Percentiles rank a stretch among this genome's conserved stretches.
Evolutionary conservation across 129 eudicot species (phyloP).

Genomic region (Rutidosis leptorrhynchoides): DNA sequence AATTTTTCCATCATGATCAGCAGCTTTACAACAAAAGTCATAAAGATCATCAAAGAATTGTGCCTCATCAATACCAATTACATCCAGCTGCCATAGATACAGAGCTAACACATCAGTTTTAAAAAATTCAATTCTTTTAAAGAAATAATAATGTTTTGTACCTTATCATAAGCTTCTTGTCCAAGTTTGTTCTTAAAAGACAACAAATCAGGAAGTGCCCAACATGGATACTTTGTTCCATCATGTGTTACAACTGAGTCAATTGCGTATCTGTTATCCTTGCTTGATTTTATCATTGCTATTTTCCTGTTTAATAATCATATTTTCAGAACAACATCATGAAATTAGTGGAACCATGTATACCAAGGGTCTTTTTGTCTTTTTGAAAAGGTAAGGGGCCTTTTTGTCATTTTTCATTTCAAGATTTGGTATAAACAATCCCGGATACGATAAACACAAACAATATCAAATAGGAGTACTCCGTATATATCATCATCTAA

Average conservation of each 20-base stretch:
- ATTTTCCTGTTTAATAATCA: constrained; percentile 46
- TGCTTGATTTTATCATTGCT: constrained; percentile 86
- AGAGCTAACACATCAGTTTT: background rate
- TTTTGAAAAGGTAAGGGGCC: no score
- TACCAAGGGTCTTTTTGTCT: no score
- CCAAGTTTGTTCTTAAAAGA: constrained; percentile 66
- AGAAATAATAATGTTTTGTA: constrained; percentile 16
- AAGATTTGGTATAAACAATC: no score
- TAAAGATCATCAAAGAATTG: constrained; percentile 92
- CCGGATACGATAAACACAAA: no score
- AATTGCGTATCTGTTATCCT: constrained; percentile 68
- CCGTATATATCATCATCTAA: background rate
- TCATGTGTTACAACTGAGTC: constrained; percentile 93
- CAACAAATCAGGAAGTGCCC: constrained; percentile 65
- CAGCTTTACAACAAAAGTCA: constrained; percentile 87
- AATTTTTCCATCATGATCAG: constrained; percentile 83
- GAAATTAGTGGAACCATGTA: background rate
- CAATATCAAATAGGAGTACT: no score
- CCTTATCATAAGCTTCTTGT: constrained; percentile 66
- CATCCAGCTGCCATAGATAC: constrained; percentile 63
- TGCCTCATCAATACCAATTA: constrained; percentile 95
- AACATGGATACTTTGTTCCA: constrained; percentile 80
- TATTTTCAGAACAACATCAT: background rate
- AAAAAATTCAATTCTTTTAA: no score
- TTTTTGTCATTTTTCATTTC: no score